A percentile compares a stretch with the other conserved stretches of the same genome.
Evolutionary conservation across 805 yeast genomes (phyloP).

Genomic region (baker's yeast (Saccharomyces cerevisiae)): DNA sequence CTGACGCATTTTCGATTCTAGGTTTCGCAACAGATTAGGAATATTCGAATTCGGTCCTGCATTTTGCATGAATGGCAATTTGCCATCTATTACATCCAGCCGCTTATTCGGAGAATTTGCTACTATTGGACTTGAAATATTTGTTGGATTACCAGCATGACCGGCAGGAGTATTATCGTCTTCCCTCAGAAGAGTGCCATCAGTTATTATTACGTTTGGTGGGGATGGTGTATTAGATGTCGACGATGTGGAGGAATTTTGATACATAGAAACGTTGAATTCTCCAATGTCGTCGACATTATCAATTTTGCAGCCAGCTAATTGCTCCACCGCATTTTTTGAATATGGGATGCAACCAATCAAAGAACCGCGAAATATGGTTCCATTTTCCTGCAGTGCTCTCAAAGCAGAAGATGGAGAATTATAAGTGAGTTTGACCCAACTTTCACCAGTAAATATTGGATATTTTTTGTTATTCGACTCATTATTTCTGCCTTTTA

Average conservation of each 20-base stretch:
- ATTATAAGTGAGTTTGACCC: conserved; percentile 79
- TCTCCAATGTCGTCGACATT: conserved; percentile 10
- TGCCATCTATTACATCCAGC: conserved; percentile 33
- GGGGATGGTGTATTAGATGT: not conserved
- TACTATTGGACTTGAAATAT: not conserved
- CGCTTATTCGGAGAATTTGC: conserved; percentile 7
- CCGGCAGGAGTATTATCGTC: not conserved
- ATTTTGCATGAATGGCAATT: conserved; percentile 27
- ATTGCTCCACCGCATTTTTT: conserved; percentile 49
- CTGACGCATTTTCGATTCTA: conserved; percentile 26
- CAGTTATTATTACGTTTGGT: not conserved
- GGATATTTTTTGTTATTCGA: conserved; percentile 37
- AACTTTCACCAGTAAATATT: conserved; percentile 69
- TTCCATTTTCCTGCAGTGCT: conserved; percentile 75
- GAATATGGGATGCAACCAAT: conserved; percentile 63
- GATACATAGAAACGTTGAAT: not conserved
- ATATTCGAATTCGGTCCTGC: conserved; percentile 10
- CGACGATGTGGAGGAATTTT: not conserved
- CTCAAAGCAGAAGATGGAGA: conserved; percentile 64
- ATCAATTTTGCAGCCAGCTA: conserved; percentile 30
- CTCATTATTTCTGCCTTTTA: conserved; percentile 8
- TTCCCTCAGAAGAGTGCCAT: not conserved
- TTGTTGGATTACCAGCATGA: not conserved
- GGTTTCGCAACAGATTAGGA: conserved; percentile 20
- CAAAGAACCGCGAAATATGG: conserved; percentile 51